phyloP scores from a whole-genome alignment of 1,284 basidiomycete species.

The Pseudozyma hubeiensis region DNA sequence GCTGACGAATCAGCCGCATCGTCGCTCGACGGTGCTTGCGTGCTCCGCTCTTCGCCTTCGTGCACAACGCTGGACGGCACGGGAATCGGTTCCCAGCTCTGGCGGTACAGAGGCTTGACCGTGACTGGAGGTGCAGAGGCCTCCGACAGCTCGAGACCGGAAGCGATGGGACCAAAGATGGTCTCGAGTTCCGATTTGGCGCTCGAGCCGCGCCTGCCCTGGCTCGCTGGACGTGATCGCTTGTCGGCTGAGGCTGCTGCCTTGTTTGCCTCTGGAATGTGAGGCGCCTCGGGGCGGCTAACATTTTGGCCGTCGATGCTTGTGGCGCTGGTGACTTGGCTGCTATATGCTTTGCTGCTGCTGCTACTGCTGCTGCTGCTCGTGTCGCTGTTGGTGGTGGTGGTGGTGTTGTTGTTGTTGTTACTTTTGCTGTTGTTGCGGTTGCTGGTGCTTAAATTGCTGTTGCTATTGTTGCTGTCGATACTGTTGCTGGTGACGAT shows the following conservation, averaged over 20 bases:
- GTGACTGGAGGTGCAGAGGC: not conserved
- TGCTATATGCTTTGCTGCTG: no score
- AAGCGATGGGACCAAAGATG: conserved; percentile 25
- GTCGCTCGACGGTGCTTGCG: conserved; percentile 15
- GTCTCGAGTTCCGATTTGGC: conserved; percentile 31
- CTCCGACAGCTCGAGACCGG: conserved; percentile 18
- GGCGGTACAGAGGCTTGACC: conserved; percentile 22
- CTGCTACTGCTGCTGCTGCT: not conserved
- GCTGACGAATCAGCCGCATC: conserved; percentile 18
- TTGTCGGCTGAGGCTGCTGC: not conserved
- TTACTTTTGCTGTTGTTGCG: conserved; percentile 4
- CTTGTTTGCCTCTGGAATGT: no score
- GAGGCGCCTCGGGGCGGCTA: no score
- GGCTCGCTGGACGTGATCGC: not conserved
- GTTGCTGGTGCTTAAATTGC: conserved; percentile 9
- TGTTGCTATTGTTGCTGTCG: not conserved
- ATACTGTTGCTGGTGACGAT: not conserved
- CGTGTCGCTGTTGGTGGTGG: not conserved
- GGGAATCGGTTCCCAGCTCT: conserved; percentile 25
- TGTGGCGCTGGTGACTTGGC: not conserved
- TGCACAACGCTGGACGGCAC: not conserved
- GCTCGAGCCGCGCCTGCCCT: conserved; percentile 6
- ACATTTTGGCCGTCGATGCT: not conserved
- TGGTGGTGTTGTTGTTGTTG: not conserved
- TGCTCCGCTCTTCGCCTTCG: conserved; percentile 12